Evolutionary conservation across 2,329 filamentous ascomycete genomes (phyloP).

Genomic region (Aphanoascus verrucosus): DNA sequence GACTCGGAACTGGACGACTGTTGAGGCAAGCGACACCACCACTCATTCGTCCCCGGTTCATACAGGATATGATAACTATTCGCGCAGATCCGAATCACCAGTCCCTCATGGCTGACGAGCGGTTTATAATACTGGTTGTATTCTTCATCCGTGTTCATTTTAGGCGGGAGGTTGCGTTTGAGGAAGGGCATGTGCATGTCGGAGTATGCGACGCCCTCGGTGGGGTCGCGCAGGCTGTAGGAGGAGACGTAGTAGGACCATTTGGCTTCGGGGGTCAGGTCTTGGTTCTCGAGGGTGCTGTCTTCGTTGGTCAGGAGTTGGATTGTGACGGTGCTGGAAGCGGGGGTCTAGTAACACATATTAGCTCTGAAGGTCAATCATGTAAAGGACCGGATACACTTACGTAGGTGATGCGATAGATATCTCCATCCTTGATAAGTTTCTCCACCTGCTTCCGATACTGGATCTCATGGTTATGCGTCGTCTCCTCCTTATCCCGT

Average conservation of each 20-base stretch:
- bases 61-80: slow-evolving; percentile 73
- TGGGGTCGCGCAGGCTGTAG: slow-evolving; percentile 78
- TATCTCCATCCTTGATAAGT: slow-evolving; percentile 80
- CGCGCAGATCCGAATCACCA: slow-evolving; percentile 63
- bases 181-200: slow-evolving; percentile 59
- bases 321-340: slow-evolving; percentile 56
- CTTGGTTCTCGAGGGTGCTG: slow-evolving; percentile 62
- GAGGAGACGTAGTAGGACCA: slow-evolving; percentile 97
- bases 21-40: slow-evolving; percentile 48
- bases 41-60: slow-evolving; percentile 59
- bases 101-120: slow-evolving; percentile 54
- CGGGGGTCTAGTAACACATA: slow-evolving; percentile 48
- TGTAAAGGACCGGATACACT: slow-evolving; percentile 35
- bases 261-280: slow-evolving; percentile 50
- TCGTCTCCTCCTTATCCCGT: slow-evolving; percentile 72
- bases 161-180: slow-evolving; percentile 56
- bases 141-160: slow-evolving; percentile 53
- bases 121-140: slow-evolving; percentile 46
- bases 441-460: slow-evolving; percentile 88
- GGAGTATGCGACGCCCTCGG: slow-evolving; percentile 60
- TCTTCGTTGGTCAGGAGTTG: slow-evolving; percentile 84
- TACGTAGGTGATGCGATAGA: slow-evolving; percentile 86
- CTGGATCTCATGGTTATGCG: slow-evolving; percentile 78
- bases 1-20: too few relatives aligned
- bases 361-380: neutral